phyloP scores from a whole-genome alignment of 2,329 filamentous ascomycete species.

The Beauveria sp. region DNA sequence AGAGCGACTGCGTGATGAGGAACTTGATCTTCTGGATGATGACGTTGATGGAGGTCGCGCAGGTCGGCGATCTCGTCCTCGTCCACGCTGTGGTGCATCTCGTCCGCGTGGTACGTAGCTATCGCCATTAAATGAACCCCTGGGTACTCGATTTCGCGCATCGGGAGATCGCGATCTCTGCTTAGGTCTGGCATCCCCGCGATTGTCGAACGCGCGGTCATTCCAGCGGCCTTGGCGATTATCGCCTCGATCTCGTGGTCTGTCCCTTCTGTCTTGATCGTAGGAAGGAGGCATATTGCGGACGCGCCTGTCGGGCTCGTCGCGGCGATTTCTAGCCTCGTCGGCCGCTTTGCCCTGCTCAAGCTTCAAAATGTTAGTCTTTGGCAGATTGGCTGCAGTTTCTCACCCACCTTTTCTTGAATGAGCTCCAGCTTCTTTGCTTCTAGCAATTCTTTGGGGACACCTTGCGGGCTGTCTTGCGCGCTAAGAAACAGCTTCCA shows the following conservation, averaged over 20 bases:
- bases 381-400: neutral
- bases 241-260: conserved; percentile 44
- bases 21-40: conserved; percentile 24
- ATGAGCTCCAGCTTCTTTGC: conserved; percentile 93
- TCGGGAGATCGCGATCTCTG: conserved; percentile 42
- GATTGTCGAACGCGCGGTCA: conserved; percentile 40
- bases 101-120: conserved; percentile 45
- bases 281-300: conserved; percentile 59
- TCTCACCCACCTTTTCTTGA: conserved; percentile 71
- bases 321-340: conserved; percentile 61
- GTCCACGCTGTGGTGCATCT: conserved; percentile 30
- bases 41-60: conserved; percentile 27
- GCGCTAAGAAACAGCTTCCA: conserved; percentile 90
- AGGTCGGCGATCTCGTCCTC: conserved; percentile 27
- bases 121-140: conserved; percentile 41
- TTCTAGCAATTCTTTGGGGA: conserved; percentile 89
- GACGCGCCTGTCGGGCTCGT: conserved; percentile 64
- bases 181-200: conserved; percentile 35
- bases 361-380: conserved; percentile 43
- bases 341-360: conserved; percentile 78
- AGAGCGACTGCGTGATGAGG: conserved; percentile 24
- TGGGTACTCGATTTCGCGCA: conserved; percentile 33
- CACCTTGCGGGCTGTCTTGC: conserved; percentile 78
- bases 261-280: conserved; percentile 53
- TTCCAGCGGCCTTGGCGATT: conserved; percentile 47